A percentile compares a stretch with the other conserved stretches of the same genome.
phyloP scores from a whole-genome alignment of 2,329 filamentous ascomycete species.

The Rachicladosporium sp. region DNA sequence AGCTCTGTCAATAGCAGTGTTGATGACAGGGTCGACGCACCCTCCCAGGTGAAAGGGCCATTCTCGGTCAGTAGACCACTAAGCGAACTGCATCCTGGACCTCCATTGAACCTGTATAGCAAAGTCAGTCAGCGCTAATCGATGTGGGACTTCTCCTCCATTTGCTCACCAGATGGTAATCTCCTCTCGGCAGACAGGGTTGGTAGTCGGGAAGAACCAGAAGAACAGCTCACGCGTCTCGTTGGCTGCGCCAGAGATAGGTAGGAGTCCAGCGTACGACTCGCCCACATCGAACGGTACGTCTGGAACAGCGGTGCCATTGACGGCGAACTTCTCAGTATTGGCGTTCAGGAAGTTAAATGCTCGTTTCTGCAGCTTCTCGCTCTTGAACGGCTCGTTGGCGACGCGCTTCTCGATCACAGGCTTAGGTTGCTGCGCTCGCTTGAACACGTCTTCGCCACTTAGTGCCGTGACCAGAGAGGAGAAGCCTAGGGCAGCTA shows the following conservation, averaged over 20 bases:
- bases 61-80: conserved; percentile 36
- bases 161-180: conserved; percentile 21
- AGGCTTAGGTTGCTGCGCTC: conserved; percentile 4
- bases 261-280: conserved; percentile 15
- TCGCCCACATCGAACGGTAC: conserved; percentile 3
- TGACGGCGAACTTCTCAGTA: conserved; percentile 26
- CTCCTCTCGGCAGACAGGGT: conserved; percentile 31
- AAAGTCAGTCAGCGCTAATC: no score
- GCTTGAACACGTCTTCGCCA: conserved; percentile 5
- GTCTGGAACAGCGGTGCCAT: conserved; percentile 1
- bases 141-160: background rate
- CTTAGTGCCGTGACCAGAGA: no score
- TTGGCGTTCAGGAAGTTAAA: conserved; percentile 19
- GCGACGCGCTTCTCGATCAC: conserved; percentile 5
- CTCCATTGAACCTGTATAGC: conserved; percentile 16
- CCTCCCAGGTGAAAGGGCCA: conserved; percentile 29
- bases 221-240: conserved; percentile 31
- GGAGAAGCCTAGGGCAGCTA: no score
- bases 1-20: no score
- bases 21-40: no score
- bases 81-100: conserved; percentile 32
- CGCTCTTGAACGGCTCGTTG: conserved; percentile 2
- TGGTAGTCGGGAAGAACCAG: conserved; percentile 37
- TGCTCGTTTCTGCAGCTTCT: conserved; percentile 2
- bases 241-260: conserved; percentile 16